A percentile compares a stretch with the other conserved stretches of the same genome.
Conservation (phyloP, 257 asterid species). For the Nyctanthes arbortristis region DNA sequence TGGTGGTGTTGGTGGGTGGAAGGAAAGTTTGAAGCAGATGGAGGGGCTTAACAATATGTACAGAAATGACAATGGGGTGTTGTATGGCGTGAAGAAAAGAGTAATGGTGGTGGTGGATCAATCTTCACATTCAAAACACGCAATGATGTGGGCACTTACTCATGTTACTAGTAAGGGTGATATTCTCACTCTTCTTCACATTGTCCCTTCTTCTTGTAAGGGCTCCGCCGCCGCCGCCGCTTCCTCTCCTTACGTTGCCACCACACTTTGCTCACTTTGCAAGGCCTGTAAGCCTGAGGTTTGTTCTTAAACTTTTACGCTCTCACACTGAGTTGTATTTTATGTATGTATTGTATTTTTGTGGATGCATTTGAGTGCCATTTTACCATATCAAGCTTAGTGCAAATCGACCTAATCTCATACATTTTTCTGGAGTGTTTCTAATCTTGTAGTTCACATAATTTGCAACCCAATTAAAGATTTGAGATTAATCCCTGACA, state of each 20-base stretch:
- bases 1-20: slow-evolving; percentile 14
- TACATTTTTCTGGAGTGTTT: no score
- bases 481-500: no score
- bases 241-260: slow-evolving; percentile 53
- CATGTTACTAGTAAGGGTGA: slow-evolving; percentile 82
- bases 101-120: slow-evolving; percentile 95
- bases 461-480: no score
- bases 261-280: slow-evolving; percentile 77
- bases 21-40: slow-evolving; percentile 39
- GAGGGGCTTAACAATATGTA: no score
- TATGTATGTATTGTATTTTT: neutral
- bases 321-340: neutral
- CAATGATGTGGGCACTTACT: slow-evolving; percentile 97
- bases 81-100: slow-evolving; percentile 63
- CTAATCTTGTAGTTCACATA: no score
- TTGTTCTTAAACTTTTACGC: neutral
- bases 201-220: slow-evolving; percentile 45
- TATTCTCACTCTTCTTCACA: slow-evolving; percentile 72
- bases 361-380: neutral
- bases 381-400: neutral
- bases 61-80: slow-evolving; percentile 34
- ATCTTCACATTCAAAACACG: slow-evolving; percentile 63
- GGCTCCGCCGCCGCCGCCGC: slow-evolving; percentile 38
- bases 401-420: neutral
- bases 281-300: slow-evolving; percentile 93